These are phyloP conservation scores for Trichoderma pleuroti DNA, from an alignment of 2,329 filamentous ascomycete species.

Conservation along the genomic window DNA sequence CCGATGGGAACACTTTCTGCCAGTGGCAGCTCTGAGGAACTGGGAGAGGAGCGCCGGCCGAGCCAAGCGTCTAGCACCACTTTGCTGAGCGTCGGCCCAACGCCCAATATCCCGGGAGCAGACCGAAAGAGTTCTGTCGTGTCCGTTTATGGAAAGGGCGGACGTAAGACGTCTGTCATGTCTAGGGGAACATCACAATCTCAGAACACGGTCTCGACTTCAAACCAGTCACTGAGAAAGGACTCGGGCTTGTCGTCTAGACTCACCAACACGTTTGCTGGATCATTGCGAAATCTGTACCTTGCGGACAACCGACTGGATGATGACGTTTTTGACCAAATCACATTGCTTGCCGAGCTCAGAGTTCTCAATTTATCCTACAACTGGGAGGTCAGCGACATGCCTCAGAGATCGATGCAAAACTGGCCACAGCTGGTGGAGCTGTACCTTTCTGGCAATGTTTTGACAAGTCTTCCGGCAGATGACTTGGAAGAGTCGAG, in stretches of 20 bases:
- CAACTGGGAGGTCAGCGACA: slow-evolving; percentile 81
- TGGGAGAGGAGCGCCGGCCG: slow-evolving; percentile 66
- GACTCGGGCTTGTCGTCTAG: slow-evolving; percentile 83
- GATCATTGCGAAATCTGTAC: slow-evolving; percentile 77
- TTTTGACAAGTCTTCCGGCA: slow-evolving; percentile 83
- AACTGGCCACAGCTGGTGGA: slow-evolving; percentile 88
- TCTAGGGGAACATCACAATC: slow-evolving; percentile 54
- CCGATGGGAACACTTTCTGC: slow-evolving; percentile 46
- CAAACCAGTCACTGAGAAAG: slow-evolving; percentile 65
- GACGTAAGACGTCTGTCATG: slow-evolving; percentile 80
- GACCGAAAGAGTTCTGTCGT: slow-evolving; percentile 81
- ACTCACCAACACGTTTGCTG: slow-evolving; percentile 81
- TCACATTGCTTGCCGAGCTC: slow-evolving; percentile 77
- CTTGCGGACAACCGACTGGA: slow-evolving; percentile 91
- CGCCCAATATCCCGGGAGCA: slow-evolving; percentile 56
- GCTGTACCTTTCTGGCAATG: slow-evolving; percentile 92
- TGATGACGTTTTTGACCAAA: slow-evolving; percentile 91
- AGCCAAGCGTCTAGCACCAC: slow-evolving; percentile 75
- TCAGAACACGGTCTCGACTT: slow-evolving; percentile 44
- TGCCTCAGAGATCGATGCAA: slow-evolving; percentile 82
- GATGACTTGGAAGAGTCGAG: slow-evolving; percentile 92
- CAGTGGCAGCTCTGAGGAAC: slow-evolving; percentile 74
- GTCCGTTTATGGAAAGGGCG: slow-evolving; percentile 73
- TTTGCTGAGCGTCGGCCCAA: slow-evolving; percentile 70
- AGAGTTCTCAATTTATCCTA: slow-evolving; percentile 90